Conservation (phyloP, 345 rosid genomes). For the Alliaria petiolata region DNA sequence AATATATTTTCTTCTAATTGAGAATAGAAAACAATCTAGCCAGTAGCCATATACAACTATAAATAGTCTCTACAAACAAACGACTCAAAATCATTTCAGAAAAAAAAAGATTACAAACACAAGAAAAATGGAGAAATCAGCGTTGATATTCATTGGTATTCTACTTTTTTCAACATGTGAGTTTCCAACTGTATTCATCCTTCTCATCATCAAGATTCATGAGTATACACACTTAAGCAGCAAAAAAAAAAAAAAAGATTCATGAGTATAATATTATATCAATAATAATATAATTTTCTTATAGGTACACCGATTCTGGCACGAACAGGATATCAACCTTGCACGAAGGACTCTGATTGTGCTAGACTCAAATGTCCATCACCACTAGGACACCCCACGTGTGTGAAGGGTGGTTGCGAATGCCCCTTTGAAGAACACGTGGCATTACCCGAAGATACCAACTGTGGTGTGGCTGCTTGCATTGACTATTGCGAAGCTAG, state of each 20-base stretch:
- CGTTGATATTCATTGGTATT: slow-evolving; percentile 1
- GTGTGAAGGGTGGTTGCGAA: background rate
- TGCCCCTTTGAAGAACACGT: background rate
- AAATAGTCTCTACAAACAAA: background rate
- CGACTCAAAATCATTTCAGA: background rate
- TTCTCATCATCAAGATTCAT: no score
- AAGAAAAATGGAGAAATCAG: slow-evolving; percentile 9
- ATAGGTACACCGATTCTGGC: slow-evolving; percentile 12
- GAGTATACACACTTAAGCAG: no score
- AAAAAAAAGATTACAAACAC: background rate
- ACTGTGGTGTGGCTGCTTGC: background rate
- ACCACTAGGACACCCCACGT: background rate
- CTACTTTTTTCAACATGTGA: slow-evolving; percentile 15
- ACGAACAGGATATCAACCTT: background rate
- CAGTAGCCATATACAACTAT: no score
- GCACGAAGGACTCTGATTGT: background rate
- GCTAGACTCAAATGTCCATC: background rate
- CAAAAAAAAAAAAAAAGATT: no score
- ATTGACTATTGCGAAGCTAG: background rate
- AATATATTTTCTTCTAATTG: no score
- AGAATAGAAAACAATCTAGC: no score
- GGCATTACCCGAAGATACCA: background rate
- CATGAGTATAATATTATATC: no score
- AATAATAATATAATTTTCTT: background rate
- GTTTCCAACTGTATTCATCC: background rate